Evolutionary conservation across 768 basidiomycete genomes (phyloP), one percentile per base, ranked within the genome.

Genomic region (Heimioporus sp.): DNA sequence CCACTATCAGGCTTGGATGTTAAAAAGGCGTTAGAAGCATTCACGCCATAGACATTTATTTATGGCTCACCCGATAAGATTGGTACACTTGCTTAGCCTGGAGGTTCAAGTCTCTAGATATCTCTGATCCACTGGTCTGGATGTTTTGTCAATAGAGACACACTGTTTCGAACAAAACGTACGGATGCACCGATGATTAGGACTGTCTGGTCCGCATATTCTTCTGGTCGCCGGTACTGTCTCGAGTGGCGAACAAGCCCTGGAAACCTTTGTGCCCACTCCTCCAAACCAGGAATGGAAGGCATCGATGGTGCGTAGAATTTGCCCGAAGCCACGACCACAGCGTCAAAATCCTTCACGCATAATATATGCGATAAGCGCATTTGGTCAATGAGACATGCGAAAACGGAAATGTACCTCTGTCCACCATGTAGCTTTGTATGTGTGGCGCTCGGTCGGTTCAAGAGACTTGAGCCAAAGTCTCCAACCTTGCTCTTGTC

Each of bases 161-260:
- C 8, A 2, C 24, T 7, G 9, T 11, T 11, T 10, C 1, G 16
- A 1, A 13, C 1, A 11, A 16, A 17, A 16, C 59, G 4, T 48
- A 57, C 60, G 17, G 55, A 40, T 37, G 55, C 55, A n/a, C 77
- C 76, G 35, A 79, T 62, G 46, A 79, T 64, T 2, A 79, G 66
- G 0, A 76, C 71, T 2, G 71, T 76, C 52, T 77, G 59, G 43
- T 71, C 69, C 13, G 48, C 30, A 38, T 67, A 73, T 2, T 51
- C 32, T 21, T 76, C 69, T 0, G 78, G 77, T 44, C 59, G 59
- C 5, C 75, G 66, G 54, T 79, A 80, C 37, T 73, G 72, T 30
- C 76, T 60, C 10, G 76, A 73, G 54, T 79, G 77, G 10, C 57
- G 53, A 21, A 79, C 52, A 4, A 57, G 52, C 1, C 59, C 58